Conservation (phyloP, 495 filamentous ascomycete species). For the Neurospora sp. region DNA sequence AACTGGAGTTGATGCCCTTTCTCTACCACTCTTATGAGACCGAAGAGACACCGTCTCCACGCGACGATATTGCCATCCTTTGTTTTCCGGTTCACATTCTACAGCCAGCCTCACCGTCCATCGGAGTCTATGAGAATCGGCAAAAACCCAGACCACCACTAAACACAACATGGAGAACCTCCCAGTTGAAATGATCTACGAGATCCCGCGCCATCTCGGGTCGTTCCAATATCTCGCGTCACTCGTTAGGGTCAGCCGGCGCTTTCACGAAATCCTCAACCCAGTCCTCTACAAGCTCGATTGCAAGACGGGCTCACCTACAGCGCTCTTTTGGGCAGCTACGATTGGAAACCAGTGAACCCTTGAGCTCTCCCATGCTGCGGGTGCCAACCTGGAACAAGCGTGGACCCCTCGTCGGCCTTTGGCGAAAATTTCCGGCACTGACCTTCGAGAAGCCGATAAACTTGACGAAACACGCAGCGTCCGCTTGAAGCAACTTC, state of each 20-base stretch:
- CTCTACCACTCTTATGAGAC: too few relatives aligned
- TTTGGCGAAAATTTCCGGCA: not conserved
- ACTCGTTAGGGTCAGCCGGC: not conserved
- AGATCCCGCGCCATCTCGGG: slow-evolving; percentile 4
- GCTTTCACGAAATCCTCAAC: not conserved
- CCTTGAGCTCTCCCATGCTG: not conserved
- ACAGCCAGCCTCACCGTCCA: too few relatives aligned
- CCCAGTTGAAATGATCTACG: slow-evolving; percentile 1
- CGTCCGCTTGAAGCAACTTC: too few relatives aligned
- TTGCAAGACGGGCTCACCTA: not conserved
- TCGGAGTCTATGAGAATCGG: too few relatives aligned
- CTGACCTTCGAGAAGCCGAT: not conserved
- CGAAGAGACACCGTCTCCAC: too few relatives aligned
- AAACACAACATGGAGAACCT: not conserved
- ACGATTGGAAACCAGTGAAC: not conserved
- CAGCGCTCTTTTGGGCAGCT: slow-evolving; percentile 4
- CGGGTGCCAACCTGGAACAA: not conserved
- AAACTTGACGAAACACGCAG: too few relatives aligned
- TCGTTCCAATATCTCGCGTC: not conserved
- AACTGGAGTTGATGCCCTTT: too few relatives aligned
- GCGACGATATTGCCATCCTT: too few relatives aligned
- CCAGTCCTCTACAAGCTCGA: slow-evolving; percentile 2
- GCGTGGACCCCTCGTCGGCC: not conserved
- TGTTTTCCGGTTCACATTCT: not conserved
- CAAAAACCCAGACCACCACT: too few relatives aligned